Evolutionary conservation across 1,284 basidiomycete species (phyloP).

Genomic region (Apiotrichum gamsii): DNA sequence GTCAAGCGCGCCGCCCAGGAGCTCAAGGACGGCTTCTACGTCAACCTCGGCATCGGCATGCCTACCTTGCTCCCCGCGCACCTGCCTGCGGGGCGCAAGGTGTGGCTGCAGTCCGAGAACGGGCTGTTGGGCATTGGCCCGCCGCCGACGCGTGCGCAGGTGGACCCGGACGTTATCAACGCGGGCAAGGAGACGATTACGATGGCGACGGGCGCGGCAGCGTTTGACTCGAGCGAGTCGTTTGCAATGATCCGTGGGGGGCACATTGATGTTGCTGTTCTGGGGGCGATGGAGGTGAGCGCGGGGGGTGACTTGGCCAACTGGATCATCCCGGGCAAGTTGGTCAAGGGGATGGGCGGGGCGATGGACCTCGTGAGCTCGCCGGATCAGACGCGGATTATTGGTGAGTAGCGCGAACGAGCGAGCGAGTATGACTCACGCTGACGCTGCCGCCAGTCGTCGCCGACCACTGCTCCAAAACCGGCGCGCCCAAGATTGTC

Average conservation of each 20-base stretch:
- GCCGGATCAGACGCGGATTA: conserved; percentile 57
- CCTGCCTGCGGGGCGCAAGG: conserved; percentile 63
- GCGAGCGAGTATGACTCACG: conserved; percentile 60
- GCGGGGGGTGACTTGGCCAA: conserved; percentile 88
- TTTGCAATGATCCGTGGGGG: conserved; percentile 94
- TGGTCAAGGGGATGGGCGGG: conserved; percentile 58
- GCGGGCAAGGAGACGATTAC: conserved; percentile 91
- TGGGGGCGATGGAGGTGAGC: conserved; percentile 76
- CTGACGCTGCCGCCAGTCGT: conserved; percentile 45
- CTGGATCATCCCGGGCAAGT: conserved; percentile 90
- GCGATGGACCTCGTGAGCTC: neutral
- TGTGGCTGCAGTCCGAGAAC: conserved; percentile 89
- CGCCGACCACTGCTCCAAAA: conserved; percentile 63
- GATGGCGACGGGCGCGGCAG: conserved; percentile 75
- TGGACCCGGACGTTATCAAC: conserved; percentile 82
- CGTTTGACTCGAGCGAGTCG: conserved; percentile 85
- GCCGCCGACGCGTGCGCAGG: conserved; percentile 70
- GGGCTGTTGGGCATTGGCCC: conserved; percentile 90
- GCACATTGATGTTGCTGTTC: conserved; percentile 84
- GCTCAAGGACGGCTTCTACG: conserved; percentile 77
- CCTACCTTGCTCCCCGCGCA: conserved; percentile 82
- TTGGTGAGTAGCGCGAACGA: conserved; percentile 64
- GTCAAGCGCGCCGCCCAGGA: conserved; percentile 71
- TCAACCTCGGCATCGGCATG: conserved; percentile 69
- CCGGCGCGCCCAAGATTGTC: conserved; percentile 79